Conservation (phyloP, 768 basidiomycete species). For the Gymnopilus junonius region DNA sequence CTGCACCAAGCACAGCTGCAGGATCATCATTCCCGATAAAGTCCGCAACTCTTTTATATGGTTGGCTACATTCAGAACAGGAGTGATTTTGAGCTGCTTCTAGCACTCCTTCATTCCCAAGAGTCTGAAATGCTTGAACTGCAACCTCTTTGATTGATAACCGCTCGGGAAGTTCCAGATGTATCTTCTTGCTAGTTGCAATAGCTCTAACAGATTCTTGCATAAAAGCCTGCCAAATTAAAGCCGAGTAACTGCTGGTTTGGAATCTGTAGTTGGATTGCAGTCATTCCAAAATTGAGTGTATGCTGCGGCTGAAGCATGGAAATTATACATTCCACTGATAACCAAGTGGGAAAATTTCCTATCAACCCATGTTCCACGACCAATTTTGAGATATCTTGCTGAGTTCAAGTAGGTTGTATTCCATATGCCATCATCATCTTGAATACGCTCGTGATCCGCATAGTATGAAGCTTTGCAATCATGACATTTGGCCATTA, state of each 20-base stretch:
- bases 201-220: conserved; percentile 17
- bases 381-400: conserved; percentile 20
- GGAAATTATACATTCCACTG: background rate
- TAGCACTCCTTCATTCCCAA: conserved; percentile 13
- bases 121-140: background rate
- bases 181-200: background rate
- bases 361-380: conserved; percentile 18
- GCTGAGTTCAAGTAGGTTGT: conserved; percentile 15
- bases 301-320: background rate
- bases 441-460: conserved; percentile 14
- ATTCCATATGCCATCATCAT: background rate
- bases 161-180: background rate
- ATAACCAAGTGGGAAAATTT: conserved; percentile 17
- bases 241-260: background rate
- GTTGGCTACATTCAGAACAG: conserved; percentile 16
- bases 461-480: conserved; percentile 17
- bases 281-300: background rate
- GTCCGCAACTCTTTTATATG: conserved; percentile 11
- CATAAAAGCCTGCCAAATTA: conserved; percentile 23
- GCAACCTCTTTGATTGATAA: background rate
- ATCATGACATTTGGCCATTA: background rate
- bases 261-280: background rate
- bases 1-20: background rate
- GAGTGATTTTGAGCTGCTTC: conserved; percentile 3
- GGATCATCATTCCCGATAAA: background rate